Conservation (phyloP, 306 rosid genomes). For the Lathyrus oleraceus region DNA sequence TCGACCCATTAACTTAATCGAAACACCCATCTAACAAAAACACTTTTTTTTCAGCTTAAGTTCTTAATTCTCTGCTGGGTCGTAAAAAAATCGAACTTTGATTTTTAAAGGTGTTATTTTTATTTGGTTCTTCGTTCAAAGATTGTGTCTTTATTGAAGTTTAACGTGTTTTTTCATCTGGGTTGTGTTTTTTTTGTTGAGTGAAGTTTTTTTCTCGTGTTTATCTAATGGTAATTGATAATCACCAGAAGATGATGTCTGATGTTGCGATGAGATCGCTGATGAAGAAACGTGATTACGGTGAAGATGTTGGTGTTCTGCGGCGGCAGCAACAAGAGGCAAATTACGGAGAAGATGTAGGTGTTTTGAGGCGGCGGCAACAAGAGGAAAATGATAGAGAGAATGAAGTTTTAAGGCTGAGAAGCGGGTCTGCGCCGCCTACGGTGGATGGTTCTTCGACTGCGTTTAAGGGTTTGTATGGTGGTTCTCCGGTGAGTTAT, state of each 20-base stretch:
- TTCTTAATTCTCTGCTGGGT: slow-evolving; percentile 20
- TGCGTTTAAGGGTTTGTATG: slow-evolving; percentile 65
- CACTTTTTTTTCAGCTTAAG: neutral
- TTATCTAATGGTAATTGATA: slow-evolving; percentile 61
- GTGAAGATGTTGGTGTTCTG: slow-evolving; percentile 64
- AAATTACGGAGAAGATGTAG: slow-evolving; percentile 61
- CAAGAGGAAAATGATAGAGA: slow-evolving; percentile 57
- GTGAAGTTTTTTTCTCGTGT: neutral
- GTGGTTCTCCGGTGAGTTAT: slow-evolving; percentile 34
- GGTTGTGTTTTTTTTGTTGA: neutral
- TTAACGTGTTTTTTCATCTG: slow-evolving; percentile 9
- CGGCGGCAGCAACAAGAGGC: slow-evolving; percentile 55
- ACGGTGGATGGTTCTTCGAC: slow-evolving; percentile 79
- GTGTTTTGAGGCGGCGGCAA: slow-evolving; percentile 56
- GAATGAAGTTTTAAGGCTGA: slow-evolving; percentile 61
- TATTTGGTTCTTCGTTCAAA: slow-evolving; percentile 45
- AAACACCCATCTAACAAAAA: slow-evolving; percentile 21
- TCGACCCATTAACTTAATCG: slow-evolving; percentile 12
- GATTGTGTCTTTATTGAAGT: slow-evolving; percentile 42
- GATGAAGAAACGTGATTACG: slow-evolving; percentile 48
- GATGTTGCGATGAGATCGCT: slow-evolving; percentile 79
- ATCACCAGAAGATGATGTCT: slow-evolving; percentile 62
- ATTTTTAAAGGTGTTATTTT: slow-evolving; percentile 6
- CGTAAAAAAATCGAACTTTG: neutral
- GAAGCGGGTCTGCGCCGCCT: slow-evolving; percentile 97